These are phyloP conservation scores for Gloeophyllum trabeum DNA, from an alignment of 768 basidiomycete genomes.

Conservation along the genomic window DNA sequence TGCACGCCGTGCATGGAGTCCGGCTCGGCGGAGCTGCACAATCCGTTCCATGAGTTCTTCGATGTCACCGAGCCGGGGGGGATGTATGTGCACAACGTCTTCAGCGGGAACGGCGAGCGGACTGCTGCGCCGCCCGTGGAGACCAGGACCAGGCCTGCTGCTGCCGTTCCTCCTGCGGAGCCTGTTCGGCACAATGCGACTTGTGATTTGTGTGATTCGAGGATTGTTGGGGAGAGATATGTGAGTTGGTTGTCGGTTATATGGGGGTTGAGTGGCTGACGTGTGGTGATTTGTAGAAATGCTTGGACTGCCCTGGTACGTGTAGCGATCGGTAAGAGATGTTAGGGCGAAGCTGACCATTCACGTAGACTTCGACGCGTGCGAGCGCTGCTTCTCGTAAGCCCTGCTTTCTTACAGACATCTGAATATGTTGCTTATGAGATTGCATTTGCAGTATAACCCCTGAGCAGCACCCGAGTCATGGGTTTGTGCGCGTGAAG, in stretches of 20 bases:
- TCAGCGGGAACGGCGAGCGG: conserved; percentile 26
- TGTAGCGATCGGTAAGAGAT: too few relatives aligned
- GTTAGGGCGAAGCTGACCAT: too few relatives aligned
- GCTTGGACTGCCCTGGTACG: conserved; percentile 65
- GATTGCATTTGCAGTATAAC: conserved; percentile 35
- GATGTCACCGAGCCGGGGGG: conserved; percentile 55
- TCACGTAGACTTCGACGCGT: conserved; percentile 83
- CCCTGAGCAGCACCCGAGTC: conserved; percentile 61
- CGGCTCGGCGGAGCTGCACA: conserved; percentile 40
- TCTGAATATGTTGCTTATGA: conserved; percentile 2
- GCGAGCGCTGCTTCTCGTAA: conserved; percentile 55
- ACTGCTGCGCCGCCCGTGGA: conserved; percentile 8
- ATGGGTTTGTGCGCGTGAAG: conserved; percentile 57
- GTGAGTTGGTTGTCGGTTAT: conserved; percentile 29
- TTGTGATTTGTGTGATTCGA: conserved; percentile 71
- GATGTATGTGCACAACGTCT: conserved; percentile 53
- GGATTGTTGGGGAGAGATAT: conserved; percentile 61
- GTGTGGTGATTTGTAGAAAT: conserved; percentile 47
- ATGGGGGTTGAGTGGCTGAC: background rate
- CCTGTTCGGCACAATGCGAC: conserved; percentile 46
- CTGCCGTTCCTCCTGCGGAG: background rate
- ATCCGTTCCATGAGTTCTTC: conserved; percentile 61
- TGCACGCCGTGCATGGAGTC: conserved; percentile 45
- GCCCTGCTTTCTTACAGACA: conserved; percentile 4
- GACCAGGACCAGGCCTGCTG: too few relatives aligned